Base-by-base conservation (phyloP, 2,329 filamentous ascomycete species). In the Aureobasidium sp. region DNA sequence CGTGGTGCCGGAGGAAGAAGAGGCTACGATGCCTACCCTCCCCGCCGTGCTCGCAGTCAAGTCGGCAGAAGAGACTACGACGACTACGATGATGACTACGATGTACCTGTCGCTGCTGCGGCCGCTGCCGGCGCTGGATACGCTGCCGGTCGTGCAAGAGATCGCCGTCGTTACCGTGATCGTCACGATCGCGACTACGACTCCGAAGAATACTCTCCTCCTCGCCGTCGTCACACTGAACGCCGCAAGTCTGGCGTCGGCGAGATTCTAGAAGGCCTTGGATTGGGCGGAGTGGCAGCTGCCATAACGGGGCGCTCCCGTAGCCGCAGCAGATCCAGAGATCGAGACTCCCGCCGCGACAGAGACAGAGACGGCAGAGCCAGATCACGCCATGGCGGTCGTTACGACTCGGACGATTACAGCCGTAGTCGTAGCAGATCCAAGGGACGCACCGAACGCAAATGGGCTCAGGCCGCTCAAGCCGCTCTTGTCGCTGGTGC, bases 401-500 rank as follows among this genome's bases (percentile, higher is more conserved):
- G 48, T 21, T 60, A 61, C 53, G 63, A 60, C 16, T 64, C 62
- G 7, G 70, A 68, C 55, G 66, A 66, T 58, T 78, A 80, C 55
- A 78, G 79, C 58, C 73, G 77, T 54, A 74, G 74, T 57, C 68
- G 66, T 32, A 75, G 70, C 58, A 74, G 74, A 58, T 76, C 74
- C 54, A 76, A 74, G 35, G 71, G 69, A 65, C 67, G 68, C 60
- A 80, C 88, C 41, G 83, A 90, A 60, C 67, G 69, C 56, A 76
- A 77, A 59, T 77, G 74, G 74, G 72, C 75, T 58, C 89, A 95
- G 70, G 90, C 90, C 29, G 88, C 90, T 66, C 91, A 93, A 74
- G 90, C 91, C 29, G 93, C 90, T 17, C 76, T 96, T 34, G 80
- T 95, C 41, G 90, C 91, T 25, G 91, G 90, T 62, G 91, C 90